Base-by-base conservation (phyloP, 257 asterid genomes). In the Petunia secreta region DNA sequence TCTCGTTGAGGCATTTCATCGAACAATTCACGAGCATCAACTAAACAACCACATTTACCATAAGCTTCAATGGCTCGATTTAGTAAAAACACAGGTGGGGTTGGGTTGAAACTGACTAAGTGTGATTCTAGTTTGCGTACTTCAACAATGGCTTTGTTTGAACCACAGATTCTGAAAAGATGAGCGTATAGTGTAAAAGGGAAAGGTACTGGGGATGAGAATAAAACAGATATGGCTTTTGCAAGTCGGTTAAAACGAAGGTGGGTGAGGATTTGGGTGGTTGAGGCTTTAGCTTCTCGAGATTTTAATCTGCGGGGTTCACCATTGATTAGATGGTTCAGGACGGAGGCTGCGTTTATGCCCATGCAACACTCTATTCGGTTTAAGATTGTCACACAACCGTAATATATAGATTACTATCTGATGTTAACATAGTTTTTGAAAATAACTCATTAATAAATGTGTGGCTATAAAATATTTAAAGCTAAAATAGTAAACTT, bases 1-100 rank as follows among this genome's bases (percentile, higher is more conserved):
- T 91, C 93, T 87, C 93, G 83, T 8, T 34, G 77, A 10, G 98
- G 98, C 96, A 94, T 90, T 93, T 91, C 90, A 63, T 92, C 95
- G 81, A 92, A 94, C 91, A 94, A 83, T 10, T 85, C 92, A 60
- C 81, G 15, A 2, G 97, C 97, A 82, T 93, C 98, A 41, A 53
- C 77, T 83, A 91, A 68, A 62, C 91, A 88, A 6, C 82, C 81
- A 82, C 98, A 94, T 75, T 86, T 89, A 0, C 93, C 96, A 53
- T 90, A 93, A 0, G 89, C 77, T 14, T 93, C 96, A 1, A 94
- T 91, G 0, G 94, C 98, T 88, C 97, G 82, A 81, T 92, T 92
- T 80, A 92, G 94, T 81, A 94, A 64, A 54, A 92, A 94, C 40
- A 82, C 80, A 0, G 98, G 98, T 5, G 98, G 98, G 79, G 80